phyloP scores from a whole-genome alignment of 805 yeast species.

The Candida pseudofarinosa region DNA sequence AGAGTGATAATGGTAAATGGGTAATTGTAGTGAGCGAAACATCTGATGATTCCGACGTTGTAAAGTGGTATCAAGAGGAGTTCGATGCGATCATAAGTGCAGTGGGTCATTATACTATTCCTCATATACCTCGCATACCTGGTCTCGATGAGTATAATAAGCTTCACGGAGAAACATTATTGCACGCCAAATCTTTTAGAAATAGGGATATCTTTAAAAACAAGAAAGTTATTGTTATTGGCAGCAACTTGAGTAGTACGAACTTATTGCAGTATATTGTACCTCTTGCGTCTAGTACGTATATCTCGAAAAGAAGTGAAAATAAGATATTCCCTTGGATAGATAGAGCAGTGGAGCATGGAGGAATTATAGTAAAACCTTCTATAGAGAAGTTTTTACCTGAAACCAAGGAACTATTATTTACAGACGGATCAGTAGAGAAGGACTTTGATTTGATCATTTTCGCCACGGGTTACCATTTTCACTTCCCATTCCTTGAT shows the following conservation, averaged over 20 bases:
- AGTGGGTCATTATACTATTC: conserved; percentile 61
- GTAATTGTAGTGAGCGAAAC: conserved; percentile 19
- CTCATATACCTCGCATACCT: conserved; percentile 51
- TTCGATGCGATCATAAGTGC: conserved; percentile 65
- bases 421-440: conserved; percentile 24
- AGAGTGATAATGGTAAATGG: conserved; percentile 37
- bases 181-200: conserved; percentile 58
- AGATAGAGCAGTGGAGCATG: conserved; percentile 33
- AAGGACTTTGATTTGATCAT: conserved; percentile 35
- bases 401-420: conserved; percentile 19
- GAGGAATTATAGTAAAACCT: conserved; percentile 28
- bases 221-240: conserved; percentile 40
- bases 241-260: conserved; percentile 39
- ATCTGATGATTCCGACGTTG: conserved; percentile 9
- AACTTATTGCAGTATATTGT: conserved; percentile 42
- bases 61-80: conserved; percentile 41
- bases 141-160: conserved; percentile 50
- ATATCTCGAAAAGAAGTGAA: conserved; percentile 24
- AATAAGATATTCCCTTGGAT: conserved; percentile 31
- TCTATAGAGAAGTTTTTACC: conserved; percentile 18
- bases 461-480: conserved; percentile 51
- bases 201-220: conserved; percentile 40
- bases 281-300: conserved; percentile 21
- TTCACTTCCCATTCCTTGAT: conserved; percentile 40
- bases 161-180: conserved; percentile 42